Evolutionary conservation across 2,329 filamentous ascomycete species (phyloP), one percentile per base, ranked within the genome.

Genomic region (Pochonia chlamydosporia): DNA sequence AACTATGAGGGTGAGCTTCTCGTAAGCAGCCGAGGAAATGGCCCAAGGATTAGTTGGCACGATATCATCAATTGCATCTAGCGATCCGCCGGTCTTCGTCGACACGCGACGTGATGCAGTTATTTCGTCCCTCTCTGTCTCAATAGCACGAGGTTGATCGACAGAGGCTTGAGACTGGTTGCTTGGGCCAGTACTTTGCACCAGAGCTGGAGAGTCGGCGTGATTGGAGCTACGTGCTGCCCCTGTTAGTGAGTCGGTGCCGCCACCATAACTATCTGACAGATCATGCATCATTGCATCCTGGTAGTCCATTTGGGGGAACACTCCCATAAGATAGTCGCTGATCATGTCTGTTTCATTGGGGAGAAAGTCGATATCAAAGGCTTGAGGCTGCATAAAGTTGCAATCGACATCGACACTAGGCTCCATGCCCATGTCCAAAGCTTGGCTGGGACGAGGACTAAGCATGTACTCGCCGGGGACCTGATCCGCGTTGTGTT

Each of bases 31-130:
- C 1, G 31, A 31, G 11, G 54, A 52, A 14, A 56, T 49, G 8
- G 46, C 50, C 54, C 54, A 56, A 11, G 56, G 53, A 41, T 45
- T 47, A 36, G 33, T 45, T 21, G 47, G 40, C 8, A 40, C 36
- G 16, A 44, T 39, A 7, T 49, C 50, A 8, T 52, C 47, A 4
- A 48, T 46, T 14, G 40, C 40, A n/a, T 49, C 37, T 21, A 50
- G 20, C 7, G 47, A 28, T n/a, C 43, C 18, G 37, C 7, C 21
- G 16, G 40, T 40, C 13, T 13, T 28, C 7, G 26, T 13, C 7
- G 26, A 28, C 7, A 13, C 7, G 7, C 13, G 26, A 8, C 26
- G 7, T 28, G 26, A 7, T 13, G 13, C 13, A 28, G 7, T 28
- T 28, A 28, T 7, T 8, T 28, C 7, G 26, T 7, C 26, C 13